Evolutionary conservation across 2,329 filamentous ascomycete genomes (phyloP), one percentile per base, ranked within the genome.

Genomic region (Dactylellina parvicollis): DNA sequence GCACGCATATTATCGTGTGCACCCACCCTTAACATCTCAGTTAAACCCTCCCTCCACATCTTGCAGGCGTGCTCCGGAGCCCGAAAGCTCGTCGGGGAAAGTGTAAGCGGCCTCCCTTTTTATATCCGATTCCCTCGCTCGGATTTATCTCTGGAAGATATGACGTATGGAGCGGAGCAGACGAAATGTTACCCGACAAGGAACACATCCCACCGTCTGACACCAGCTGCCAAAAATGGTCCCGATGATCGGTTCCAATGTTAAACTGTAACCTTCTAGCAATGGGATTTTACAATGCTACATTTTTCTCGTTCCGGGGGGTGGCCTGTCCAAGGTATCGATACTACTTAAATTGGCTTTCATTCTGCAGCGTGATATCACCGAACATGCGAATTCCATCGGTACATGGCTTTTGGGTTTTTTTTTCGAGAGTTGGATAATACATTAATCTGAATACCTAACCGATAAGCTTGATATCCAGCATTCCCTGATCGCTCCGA

Each of bases 401-500:
- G 5, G 12, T 5, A 32, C 12, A 5, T 5, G 12, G 30, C 30
- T 40, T 8, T 8, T 16, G 9, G 4, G 4, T 40, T 44, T 44
- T 20, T 8, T 9, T 44, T 44, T 20, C 4, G 18, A 20, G n/a
- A 3, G 40, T 16, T 7, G 16, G 40, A n/a, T 44, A 34, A 34
- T 34, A 20, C 16, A 44, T 44, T 44, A 44, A 44, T 44, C 20
- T 22, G 4, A 44, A 18, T 44, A 44, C 40, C 20, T 5, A 16
- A 44, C 40, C 9, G 40, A 14, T 38, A 38, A 38, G 34, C 34
- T 38, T n/a, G n/a, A 38, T 38, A 38, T 38, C 34, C 16, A 38
- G 34, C 34, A 38, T 38, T 9, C 40, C 40, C 30, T 20, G 36
- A 57, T 46, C 38, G 36, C 22, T 57, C 54, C 54, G 14, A 42